A percentile compares a stretch with the other conserved stretches of the same genome.
These are phyloP conservation scores for Pythium phragmitis DNA, from an alignment of 352 stramenopile species.

Conservation along the genomic window DNA sequence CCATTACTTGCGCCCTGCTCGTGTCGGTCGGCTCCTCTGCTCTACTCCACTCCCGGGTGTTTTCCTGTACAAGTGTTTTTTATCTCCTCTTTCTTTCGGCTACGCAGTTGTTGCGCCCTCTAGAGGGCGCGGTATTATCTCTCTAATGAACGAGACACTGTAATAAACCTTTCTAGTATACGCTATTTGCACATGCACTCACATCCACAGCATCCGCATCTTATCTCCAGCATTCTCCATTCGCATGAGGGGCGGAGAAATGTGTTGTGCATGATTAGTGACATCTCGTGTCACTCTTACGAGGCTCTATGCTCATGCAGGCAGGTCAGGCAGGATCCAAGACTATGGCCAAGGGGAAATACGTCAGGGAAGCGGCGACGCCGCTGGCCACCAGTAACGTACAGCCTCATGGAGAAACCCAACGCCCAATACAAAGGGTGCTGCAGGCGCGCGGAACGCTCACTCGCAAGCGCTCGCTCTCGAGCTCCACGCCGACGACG, in stretches of 20 bases:
- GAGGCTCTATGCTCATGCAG: neutral
- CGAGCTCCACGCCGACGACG: conserved; percentile 22
- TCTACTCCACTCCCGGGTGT: neutral
- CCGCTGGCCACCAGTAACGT: neutral
- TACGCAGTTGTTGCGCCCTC: conserved; percentile 3
- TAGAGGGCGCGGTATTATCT: conserved; percentile 6
- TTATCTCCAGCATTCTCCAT: neutral
- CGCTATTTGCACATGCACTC: conserved; percentile 7
- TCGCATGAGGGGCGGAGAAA: too few relatives aligned
- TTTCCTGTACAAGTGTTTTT: conserved; percentile 9
- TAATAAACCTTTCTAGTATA: conserved; percentile 6
- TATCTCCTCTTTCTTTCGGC: neutral
- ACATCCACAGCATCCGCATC: neutral
- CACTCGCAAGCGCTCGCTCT: conserved; percentile 23
- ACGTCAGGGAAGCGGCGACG: neutral
- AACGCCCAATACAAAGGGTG: neutral
- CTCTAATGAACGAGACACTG: conserved; percentile 2
- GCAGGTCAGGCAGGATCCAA: neutral
- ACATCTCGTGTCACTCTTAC: conserved; percentile 12
- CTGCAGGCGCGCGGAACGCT: neutral
- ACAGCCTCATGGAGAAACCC: neutral
- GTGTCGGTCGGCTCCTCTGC: neutral
- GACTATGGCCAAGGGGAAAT: conserved; percentile 8
- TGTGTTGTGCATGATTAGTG: neutral
- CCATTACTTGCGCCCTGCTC: neutral